Base-by-base conservation (phyloP, 169 alveolate genomes). In the Cryptosporidium bovis region DNA sequence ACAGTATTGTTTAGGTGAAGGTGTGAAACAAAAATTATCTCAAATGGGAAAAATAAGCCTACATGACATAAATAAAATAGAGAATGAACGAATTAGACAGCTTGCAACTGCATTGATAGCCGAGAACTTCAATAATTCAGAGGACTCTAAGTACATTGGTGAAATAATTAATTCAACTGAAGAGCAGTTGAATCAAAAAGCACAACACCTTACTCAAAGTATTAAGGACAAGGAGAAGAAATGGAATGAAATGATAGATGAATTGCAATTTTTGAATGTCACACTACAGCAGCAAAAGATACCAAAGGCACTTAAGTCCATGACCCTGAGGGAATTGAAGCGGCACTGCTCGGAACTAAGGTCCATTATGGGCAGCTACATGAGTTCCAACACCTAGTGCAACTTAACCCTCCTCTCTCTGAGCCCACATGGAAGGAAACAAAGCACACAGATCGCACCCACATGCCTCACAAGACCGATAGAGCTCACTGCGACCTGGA, bases 291-390 rank as follows among this genome's bases (percentile, higher is more conserved):
- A 77, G 36, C 64, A 46, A 56, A 24, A 60, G 18, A 56, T 62
- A 1, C 87, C 87, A 5, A 56, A 77, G 29, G 48, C 71, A 29
- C 48, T 77, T 5, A 56, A 62, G 27, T 58, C 44, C 6, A 77
- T 77, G 87, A 77, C 87, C 6, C 36, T 77, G 40, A 77, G 56
- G 36, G 87, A 77, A 62, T 71, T 77, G 13, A 77, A 34, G 34
- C 65, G 56, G 15, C 87, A 60, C 31, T 77, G 87, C 65, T 10
- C 51, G 12, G 46, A 53, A 6, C 71, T 77, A 2, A 77, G 71
- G 29, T 60, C 69, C 20, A 77, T 77, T 18, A 77, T 77, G 87
- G 24, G n/a, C 44, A 50, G 51, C 34, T 77, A 69, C 44, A 13
- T 69, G n/a, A 53, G 60, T 51, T 69, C 68, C 36, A 33, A 20